phyloP scores from a whole-genome alignment of 352 stramenopile genomes.

The Globisporangium canariense region DNA sequence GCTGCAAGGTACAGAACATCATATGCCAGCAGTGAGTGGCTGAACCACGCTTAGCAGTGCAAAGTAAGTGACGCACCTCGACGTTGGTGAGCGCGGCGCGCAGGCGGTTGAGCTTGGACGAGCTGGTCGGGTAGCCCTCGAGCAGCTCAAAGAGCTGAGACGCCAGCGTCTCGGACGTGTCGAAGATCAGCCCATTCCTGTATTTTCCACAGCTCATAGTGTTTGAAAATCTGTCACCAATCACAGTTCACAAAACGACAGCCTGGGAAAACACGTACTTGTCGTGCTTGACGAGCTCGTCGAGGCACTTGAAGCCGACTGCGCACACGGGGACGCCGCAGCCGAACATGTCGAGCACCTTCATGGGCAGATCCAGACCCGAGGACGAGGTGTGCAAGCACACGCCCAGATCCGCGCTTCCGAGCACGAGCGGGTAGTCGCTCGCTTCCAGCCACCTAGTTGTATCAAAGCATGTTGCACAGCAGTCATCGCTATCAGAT shows the following conservation, averaged over 20 bases:
- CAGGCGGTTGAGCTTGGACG: slow-evolving; percentile 43
- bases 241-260: neutral
- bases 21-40: neutral
- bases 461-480: neutral
- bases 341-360: slow-evolving; percentile 99
- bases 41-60: neutral
- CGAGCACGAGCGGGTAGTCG: slow-evolving; percentile 96
- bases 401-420: slow-evolving; percentile 95
- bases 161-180: slow-evolving; percentile 51
- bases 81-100: slow-evolving; percentile 47
- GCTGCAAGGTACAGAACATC: slow-evolving; percentile 23
- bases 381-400: slow-evolving; percentile 99
- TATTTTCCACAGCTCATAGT: neutral
- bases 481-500: neutral
- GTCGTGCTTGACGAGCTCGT: slow-evolving; percentile 95
- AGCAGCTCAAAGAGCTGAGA: slow-evolving; percentile 63
- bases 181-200: slow-evolving; percentile 77
- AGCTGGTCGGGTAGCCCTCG: slow-evolving; percentile 44
- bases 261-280: slow-evolving; percentile 54
- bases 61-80: slow-evolving; percentile 33
- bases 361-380: slow-evolving; percentile 99
- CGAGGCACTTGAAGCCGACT: slow-evolving; percentile 93
- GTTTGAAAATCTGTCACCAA: neutral
- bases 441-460: slow-evolving; percentile 92
- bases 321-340: slow-evolving; percentile 96